Evolutionary conservation across 2,329 filamentous ascomycete genomes (phyloP), one percentile per base, ranked within the genome.

Genomic region (Elsinoe perseae): DNA sequence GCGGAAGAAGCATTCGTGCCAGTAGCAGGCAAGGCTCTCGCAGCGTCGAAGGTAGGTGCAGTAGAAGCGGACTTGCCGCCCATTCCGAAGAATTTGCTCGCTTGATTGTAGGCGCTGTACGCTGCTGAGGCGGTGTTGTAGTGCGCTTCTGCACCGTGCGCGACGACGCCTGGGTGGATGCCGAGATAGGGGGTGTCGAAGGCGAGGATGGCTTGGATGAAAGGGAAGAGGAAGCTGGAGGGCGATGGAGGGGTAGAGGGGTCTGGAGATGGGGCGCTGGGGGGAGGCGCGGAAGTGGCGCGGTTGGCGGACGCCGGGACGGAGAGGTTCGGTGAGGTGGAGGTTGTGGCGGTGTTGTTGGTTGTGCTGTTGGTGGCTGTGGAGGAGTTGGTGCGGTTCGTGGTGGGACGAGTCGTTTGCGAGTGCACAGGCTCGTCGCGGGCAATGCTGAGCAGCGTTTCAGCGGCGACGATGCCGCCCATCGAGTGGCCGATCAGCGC

Each of bases 151-250:
- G 92, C 91, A 58, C 85, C 84, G 68, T 92, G 86, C 3, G 88
- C 87, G n/a, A 93, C 84, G 1, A 93, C 86, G 23, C 87, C 86
- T 0, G 88, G 87, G 20, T 85, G 82, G 61, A 91, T 89, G 57
- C 87, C 87, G 1, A 93, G 79, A 69, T 87, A 98, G 1, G 93
- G 93, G 0, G 93, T 98, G 72, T 97, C 92, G 68, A 96, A 95
- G 52, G 91, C 89, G 48, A 97, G 80, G 23, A 97, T 82, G 62
- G 87, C 92, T 71, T 92, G 87, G 61, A 97, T 83, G 70, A 90
- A 92, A 1, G 92, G 92, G 69, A 97, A 97, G 86, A 96, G 92
- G 68, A 95, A 82, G 43, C 64, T 62, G 23, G 72, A 66, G 5
- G 70, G 69, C 42, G 64, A 63, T 20, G 71, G 66, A 5, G 70